Evolutionary conservation across 2,329 filamentous ascomycete species (phyloP), one percentile per base, ranked within the genome.

Genomic region (Pseudogymnoascus sp.): DNA sequence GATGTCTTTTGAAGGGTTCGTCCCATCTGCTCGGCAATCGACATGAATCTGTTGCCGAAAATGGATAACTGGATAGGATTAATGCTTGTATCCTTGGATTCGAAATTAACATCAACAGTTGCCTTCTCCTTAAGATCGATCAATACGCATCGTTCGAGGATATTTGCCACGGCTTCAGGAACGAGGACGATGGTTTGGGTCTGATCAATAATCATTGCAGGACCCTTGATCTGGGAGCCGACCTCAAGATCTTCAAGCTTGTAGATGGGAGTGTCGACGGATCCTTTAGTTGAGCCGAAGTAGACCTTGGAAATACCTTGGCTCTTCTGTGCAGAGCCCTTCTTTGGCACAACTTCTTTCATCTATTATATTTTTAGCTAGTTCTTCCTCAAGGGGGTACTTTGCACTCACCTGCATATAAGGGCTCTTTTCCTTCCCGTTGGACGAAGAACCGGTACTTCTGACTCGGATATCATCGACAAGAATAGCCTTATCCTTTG

Each of bases 121-220:
- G 60, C n/a, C 22, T 26, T 50, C 11, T 61, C 40, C 12, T 41
- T 33, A 5, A 65, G 26, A 40, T 96, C 91, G 71, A 97, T 91
- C 12, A 96, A 82, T 3, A 96, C 90, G 69, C 96, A 93, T 0
- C 91, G 95, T 65, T 90, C 82, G n/a, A 95, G 85, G 12, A 59
- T 35, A 4, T 91, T 77, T 0, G 93, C 93, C 28, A 85, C 84
- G 2, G 90, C 84, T 31, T 83, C 84, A 0, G 93, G 93, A 0
- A 89, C 89, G 1, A 96, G 86, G 0, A 97, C 89, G 65, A 97
- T 93, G 0, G 93, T 97, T 75, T 97, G 93, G 0, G 89, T 93
- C 5, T 88, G 87, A 69, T 93, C 93, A 1, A 91, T 90, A 64
- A 96, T 82, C 75, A 96, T 90, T 0, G 91, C 91, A 0, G 93